Evolutionary conservation across 202 grass and related monocot genomes (phyloP), one percentile per base, ranked within the genome.

Genomic region (Carex arenaria): DNA sequence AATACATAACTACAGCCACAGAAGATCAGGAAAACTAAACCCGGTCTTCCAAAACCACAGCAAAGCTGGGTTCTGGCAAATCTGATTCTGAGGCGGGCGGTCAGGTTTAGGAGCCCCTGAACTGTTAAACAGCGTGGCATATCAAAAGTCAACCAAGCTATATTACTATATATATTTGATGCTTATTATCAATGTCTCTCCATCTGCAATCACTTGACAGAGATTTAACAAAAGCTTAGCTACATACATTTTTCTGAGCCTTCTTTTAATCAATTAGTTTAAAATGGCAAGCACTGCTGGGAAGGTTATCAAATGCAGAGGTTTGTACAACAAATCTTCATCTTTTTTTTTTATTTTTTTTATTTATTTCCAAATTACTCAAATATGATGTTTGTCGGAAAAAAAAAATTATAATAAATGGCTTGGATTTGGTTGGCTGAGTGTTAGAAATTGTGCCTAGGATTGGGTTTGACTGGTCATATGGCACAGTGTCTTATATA

Each of bases 221-320:
- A 81, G 19, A 81, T 81, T 26, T 49, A 38, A 81, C 36, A 9
- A 22, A 49, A 61, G n/a, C n/a, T 26, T 26, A 26, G 10, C 14
- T 63, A 7, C 60, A 53, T 59, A 40, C 53, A 69, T 42, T 79
- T 26, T 79, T 79, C 34, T 42, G 30, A 79, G 54, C 32, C 11
- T 79, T 61, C 31, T 68, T 68, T 12, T 65, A 65, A 32, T 65
- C 63, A 14, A 12, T 47, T 80, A 4, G 13, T 32, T 31, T 14
- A 5, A 32, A 47, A 94, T 97, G 94, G 71, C 90, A 84, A 84
- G 63, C 81, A 97, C 92, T 4, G 85, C 80, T 10, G 90, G 94
- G 56, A 89, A 97, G 89, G 90, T 92, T 60, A 97, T 97, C 92
- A 97, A 92, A 84, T 97, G 94, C 88, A 94, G 83, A 94, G 94